Percentiles rank a stretch among this genome's conserved stretches.
These are phyloP conservation scores for Botryotinia globosa DNA, from an alignment of 2,329 filamentous ascomycete genomes.

Conservation along the genomic window DNA sequence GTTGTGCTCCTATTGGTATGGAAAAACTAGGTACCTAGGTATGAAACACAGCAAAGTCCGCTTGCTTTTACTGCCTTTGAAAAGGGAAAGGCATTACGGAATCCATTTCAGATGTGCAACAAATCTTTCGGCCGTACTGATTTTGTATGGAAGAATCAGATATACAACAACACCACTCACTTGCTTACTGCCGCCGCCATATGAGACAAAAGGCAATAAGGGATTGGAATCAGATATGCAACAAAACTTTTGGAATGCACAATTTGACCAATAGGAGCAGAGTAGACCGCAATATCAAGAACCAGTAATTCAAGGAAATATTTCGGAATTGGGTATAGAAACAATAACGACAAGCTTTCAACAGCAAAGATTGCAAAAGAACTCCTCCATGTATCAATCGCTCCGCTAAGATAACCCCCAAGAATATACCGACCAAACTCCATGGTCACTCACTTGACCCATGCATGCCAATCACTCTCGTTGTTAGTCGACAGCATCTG, in stretches of 20 bases:
- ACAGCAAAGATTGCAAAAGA: background rate
- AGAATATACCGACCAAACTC: slow-evolving; percentile 13
- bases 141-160: no score
- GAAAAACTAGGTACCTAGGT: background rate
- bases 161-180: background rate
- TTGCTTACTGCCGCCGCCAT: background rate
- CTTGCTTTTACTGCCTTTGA: no score
- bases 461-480: no score
- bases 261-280: background rate
- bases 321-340: slow-evolving; percentile 15
- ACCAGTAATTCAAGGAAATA: background rate
- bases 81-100: no score
- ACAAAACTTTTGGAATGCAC: background rate
- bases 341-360: background rate
- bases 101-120: no score
- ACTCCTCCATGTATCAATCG: slow-evolving; percentile 9
- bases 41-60: background rate
- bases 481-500: background rate
- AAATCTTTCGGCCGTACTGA: no score
- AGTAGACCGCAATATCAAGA: background rate
- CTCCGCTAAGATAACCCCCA: background rate
- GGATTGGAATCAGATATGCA: background rate
- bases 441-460: background rate
- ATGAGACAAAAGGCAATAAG: background rate
- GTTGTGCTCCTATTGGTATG: background rate